Evolutionary conservation across 2,329 filamentous ascomycete species (phyloP).

Genomic region (Penicillium vulpinum): DNA sequence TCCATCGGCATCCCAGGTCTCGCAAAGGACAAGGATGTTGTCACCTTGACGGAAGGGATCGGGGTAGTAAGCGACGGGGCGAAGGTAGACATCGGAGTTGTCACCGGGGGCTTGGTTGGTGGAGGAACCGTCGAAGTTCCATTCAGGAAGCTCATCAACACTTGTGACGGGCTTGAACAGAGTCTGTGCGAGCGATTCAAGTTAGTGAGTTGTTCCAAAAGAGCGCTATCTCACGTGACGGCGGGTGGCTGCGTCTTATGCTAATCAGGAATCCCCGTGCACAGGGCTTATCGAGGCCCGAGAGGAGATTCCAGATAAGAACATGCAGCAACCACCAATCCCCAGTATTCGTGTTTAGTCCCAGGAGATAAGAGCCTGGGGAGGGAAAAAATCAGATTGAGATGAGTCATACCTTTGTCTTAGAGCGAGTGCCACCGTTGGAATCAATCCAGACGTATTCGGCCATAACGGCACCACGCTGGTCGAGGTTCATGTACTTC

Average conservation of each 20-base stretch:
- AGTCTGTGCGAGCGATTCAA: constrained; percentile 52
- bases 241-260: constrained; percentile 29
- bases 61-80: constrained; percentile 82
- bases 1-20: constrained; percentile 93
- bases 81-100: constrained; percentile 97
- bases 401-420: constrained; percentile 77
- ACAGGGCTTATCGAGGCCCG: constrained; percentile 27
- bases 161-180: constrained; percentile 58
- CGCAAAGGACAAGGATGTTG: constrained; percentile 91
- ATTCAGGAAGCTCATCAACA: constrained; percentile 69
- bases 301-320: constrained; percentile 4
- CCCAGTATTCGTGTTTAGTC: not conserved
- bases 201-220: constrained; percentile 12
- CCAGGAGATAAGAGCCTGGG: not conserved
- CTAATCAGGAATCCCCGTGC: constrained; percentile 24
- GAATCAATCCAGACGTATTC: constrained; percentile 98
- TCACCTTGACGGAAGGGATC: constrained; percentile 86
- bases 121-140: constrained; percentile 86
- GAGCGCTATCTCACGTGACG: constrained; percentile 6
- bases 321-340: not conserved
- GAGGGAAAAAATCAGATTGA: not conserved
- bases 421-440: constrained; percentile 80
- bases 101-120: constrained; percentile 89
- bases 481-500: constrained; percentile 89
- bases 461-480: constrained; percentile 84